phyloP scores from a whole-genome alignment of 805 yeast genomes.

The Schwanniomyces pseudopolymorphus region DNA sequence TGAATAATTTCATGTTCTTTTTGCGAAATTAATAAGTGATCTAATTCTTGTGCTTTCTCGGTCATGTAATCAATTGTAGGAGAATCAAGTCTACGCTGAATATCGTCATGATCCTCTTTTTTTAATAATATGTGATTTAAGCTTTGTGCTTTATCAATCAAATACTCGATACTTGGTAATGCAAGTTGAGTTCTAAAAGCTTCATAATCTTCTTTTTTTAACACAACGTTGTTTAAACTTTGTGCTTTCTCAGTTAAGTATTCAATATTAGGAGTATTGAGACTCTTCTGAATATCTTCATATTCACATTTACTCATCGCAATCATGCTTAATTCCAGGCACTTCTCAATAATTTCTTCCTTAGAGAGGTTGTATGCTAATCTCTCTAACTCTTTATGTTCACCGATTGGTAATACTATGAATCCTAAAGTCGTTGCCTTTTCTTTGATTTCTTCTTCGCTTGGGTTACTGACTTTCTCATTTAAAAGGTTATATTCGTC shows the following conservation, averaged over 20 bases:
- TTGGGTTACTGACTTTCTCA: slow-evolving; percentile 1
- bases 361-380: slow-evolving; percentile 10
- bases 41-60: slow-evolving; percentile 15
- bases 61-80: slow-evolving; percentile 33
- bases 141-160: slow-evolving; percentile 8
- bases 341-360: slow-evolving; percentile 6
- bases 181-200: slow-evolving; percentile 7
- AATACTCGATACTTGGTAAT: slow-evolving; percentile 21
- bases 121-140: slow-evolving; percentile 11
- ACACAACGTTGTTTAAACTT: slow-evolving; percentile 7
- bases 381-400: slow-evolving; percentile 3
- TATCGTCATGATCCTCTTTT: slow-evolving; percentile 10
- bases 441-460: slow-evolving; percentile 1
- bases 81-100: slow-evolving; percentile 13
- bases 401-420: slow-evolving; percentile 6
- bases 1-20: slow-evolving; percentile 4
- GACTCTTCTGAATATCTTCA: neutral
- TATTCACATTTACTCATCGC: slow-evolving; percentile 6
- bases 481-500: slow-evolving; percentile 4
- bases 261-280: slow-evolving; percentile 32
- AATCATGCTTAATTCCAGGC: neutral
- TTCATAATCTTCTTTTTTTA: slow-evolving; percentile 7
- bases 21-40: slow-evolving; percentile 7
- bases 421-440: slow-evolving; percentile 8
- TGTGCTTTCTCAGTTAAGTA: slow-evolving; percentile 19